Conservation (phyloP, 2,329 filamentous ascomycete genomes). For the Ascochyta pisi region DNA sequence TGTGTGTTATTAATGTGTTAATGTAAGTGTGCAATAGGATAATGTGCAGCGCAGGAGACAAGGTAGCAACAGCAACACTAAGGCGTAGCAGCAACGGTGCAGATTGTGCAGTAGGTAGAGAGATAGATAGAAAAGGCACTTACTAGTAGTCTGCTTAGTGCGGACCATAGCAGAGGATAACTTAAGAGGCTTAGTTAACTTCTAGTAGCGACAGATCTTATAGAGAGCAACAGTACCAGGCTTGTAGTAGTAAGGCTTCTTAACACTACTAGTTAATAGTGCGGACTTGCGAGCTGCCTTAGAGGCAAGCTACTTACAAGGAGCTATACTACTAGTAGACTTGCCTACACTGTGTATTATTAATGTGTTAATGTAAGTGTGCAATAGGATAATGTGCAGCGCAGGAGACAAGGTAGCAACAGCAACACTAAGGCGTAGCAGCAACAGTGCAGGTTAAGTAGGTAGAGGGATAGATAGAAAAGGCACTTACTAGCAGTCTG, state of each 20-base stretch:
- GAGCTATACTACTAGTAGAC: constrained; percentile 75
- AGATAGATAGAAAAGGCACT: constrained; percentile 42
- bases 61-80: constrained; percentile 24
- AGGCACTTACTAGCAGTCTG: constrained; percentile 62
- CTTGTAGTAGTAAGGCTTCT: constrained; percentile 64
- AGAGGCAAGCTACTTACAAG: constrained; percentile 96
- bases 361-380: constrained; percentile 6
- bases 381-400: constrained; percentile 18
- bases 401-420: constrained; percentile 24
- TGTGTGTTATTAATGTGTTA: constrained; percentile 35
- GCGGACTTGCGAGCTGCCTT: constrained; percentile 99
- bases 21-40: constrained; percentile 8
- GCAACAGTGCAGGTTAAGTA: constrained; percentile 27
- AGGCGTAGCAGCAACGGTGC: constrained; percentile 28
- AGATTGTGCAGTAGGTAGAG: constrained; percentile 14
- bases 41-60: constrained; percentile 22
- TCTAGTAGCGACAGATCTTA: too few relatives aligned
- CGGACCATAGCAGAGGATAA: constrained; percentile 55
- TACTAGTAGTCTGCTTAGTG: constrained; percentile 64
- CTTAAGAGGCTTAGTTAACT: constrained; percentile 53
- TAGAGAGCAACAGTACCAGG: constrained; percentile 54
- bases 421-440: constrained; percentile 23
- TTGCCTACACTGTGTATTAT: constrained; percentile 64
- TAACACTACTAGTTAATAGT: constrained; percentile 82
- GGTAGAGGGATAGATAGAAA: not conserved